Conservation (phyloP, 2,329 filamentous ascomycete genomes). For the Nectriaceae sp. region DNA sequence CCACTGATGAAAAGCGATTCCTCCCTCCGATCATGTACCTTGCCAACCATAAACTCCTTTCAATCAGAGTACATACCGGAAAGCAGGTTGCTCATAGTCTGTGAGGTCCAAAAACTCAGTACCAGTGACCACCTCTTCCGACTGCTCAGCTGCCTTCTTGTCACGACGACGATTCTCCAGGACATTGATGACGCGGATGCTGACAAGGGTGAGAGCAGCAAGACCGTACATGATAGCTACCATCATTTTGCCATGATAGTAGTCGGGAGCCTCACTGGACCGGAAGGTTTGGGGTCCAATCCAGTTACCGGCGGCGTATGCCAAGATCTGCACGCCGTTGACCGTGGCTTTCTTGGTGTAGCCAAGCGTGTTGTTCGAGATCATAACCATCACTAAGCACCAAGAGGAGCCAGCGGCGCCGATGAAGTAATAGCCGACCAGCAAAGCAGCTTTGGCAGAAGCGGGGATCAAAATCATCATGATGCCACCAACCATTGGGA, state of each 20-base stretch:
- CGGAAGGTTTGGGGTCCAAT: slow-evolving; percentile 29
- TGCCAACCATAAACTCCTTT: too few relatives aligned
- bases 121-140: slow-evolving; percentile 5
- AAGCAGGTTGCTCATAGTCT: slow-evolving; percentile 24
- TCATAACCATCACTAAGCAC: slow-evolving; percentile 29
- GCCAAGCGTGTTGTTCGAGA: slow-evolving; percentile 30
- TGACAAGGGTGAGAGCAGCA: slow-evolving; percentile 13
- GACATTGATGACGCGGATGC: slow-evolving; percentile 23
- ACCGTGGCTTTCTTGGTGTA: slow-evolving; percentile 33
- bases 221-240: slow-evolving; percentile 25
- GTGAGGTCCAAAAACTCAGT: slow-evolving; percentile 27
- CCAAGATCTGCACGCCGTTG: slow-evolving; percentile 23
- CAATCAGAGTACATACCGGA: slow-evolving; percentile 24
- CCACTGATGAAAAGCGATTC: too few relatives aligned
- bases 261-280: slow-evolving; percentile 20
- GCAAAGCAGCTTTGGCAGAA: slow-evolving; percentile 20
- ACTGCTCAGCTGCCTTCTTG: slow-evolving; percentile 21
- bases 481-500: slow-evolving; percentile 29
- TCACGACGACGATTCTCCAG: slow-evolving; percentile 27
- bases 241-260: slow-evolving; percentile 27
- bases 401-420: slow-evolving; percentile 26
- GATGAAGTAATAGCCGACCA: slow-evolving; percentile 27
- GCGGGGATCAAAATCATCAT: slow-evolving; percentile 29
- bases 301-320: slow-evolving; percentile 22
- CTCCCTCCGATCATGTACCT: too few relatives aligned